Conservation (phyloP, 2,329 filamentous ascomycete genomes). For the Hymenoscyphus linearis region DNA sequence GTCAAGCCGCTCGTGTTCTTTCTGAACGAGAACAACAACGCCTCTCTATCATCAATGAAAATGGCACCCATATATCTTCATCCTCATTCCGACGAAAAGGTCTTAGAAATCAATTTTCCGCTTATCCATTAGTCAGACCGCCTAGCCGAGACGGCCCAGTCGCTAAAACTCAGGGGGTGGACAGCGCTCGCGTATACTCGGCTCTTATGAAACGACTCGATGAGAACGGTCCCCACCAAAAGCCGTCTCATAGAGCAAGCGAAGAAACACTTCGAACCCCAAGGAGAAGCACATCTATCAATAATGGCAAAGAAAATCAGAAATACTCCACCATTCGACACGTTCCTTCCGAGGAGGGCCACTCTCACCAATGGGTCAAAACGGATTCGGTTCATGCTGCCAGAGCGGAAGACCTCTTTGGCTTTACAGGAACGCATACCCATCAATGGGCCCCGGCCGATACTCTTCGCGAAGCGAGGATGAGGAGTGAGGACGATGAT, state of each 20-base stretch:
- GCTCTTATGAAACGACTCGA: conserved; percentile 55
- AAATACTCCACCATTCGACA: conserved; percentile 18
- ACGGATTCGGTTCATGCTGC: conserved; percentile 12
- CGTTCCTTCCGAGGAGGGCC: conserved; percentile 15
- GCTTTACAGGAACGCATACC: conserved; percentile 13
- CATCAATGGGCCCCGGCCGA: conserved; percentile 24
- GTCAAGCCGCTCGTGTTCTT: conserved; percentile 18
- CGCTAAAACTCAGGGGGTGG: conserved; percentile 33
- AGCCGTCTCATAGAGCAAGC: conserved; percentile 20
- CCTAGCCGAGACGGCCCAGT: conserved; percentile 13
- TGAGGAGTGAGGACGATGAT: conserved; percentile 4
- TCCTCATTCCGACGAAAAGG: conserved; percentile 32
- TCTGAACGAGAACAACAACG: conserved; percentile 48
- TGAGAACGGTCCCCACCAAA: conserved; percentile 34
- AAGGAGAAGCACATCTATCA: conserved; percentile 16
- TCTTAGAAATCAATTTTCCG: conserved; percentile 26
- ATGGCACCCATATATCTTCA: conserved; percentile 40
- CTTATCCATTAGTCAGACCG: conserved; percentile 23
- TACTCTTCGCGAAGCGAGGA: conserved; percentile 14
- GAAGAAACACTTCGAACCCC: conserved; percentile 15
- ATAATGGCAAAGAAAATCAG: conserved; percentile 20
- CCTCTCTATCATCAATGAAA: conserved; percentile 60
- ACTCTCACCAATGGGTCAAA: conserved; percentile 15
- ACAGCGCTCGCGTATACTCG: conserved; percentile 57
- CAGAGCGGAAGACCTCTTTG: conserved; percentile 14